These are phyloP conservation scores for Xerocomus potaroensis DNA, from an alignment of 768 basidiomycete genomes.

Conservation along the genomic window DNA sequence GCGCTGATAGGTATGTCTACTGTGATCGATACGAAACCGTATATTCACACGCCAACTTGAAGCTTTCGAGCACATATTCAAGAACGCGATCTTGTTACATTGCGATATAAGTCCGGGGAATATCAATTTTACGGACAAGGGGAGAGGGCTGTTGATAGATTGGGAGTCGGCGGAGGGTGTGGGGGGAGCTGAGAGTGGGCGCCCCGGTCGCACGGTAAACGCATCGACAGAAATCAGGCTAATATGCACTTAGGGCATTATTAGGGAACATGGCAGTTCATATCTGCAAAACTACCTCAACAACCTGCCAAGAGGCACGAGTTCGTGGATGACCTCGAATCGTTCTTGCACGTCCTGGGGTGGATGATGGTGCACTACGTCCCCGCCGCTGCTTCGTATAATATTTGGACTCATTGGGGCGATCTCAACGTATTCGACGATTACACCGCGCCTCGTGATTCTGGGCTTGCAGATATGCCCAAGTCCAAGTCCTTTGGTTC, in stretches of 20 bases:
- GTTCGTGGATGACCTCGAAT: slow-evolving; percentile 32
- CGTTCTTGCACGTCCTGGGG: slow-evolving; percentile 20
- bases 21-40: no score
- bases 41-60: not conserved
- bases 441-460: no score
- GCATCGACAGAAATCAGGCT: not conserved
- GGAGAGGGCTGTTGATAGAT: slow-evolving; percentile 21
- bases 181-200: not conserved
- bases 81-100: slow-evolving; percentile 16
- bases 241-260: no score
- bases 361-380: not conserved
- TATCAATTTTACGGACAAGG: slow-evolving; percentile 16
- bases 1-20: not conserved
- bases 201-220: not conserved
- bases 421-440: not conserved
- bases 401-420: not conserved
- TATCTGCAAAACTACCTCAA: slow-evolving; percentile 13
- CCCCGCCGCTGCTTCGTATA: not conserved
- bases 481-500: no score
- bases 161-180: slow-evolving; percentile 19
- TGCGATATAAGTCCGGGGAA: slow-evolving; percentile 29
- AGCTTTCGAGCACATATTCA: slow-evolving; percentile 23
- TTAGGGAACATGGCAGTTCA: slow-evolving; percentile 9
- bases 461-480: no score
- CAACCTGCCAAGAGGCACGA: slow-evolving; percentile 15